These are phyloP conservation scores for Torrubiella hemipterigena DNA, from an alignment of 2,329 filamentous ascomycete genomes.

Conservation along the genomic window DNA sequence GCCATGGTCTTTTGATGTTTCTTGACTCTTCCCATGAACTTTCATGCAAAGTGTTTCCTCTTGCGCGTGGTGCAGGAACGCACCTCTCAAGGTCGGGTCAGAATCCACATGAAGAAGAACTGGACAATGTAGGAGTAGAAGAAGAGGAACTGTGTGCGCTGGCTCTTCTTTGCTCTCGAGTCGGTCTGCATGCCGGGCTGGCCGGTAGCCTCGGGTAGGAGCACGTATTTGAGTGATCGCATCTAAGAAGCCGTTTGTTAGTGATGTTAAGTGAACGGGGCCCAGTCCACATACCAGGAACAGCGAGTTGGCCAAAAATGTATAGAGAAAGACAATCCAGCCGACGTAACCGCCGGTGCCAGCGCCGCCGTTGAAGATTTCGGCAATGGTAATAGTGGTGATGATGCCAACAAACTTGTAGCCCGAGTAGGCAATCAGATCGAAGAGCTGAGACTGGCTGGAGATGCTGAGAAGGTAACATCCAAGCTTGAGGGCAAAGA, in stretches of 20 bases:
- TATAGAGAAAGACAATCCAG: constrained; percentile 84
- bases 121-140: constrained; percentile 92
- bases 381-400: constrained; percentile 67
- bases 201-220: constrained; percentile 70
- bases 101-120: constrained; percentile 83
- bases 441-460: constrained; percentile 85
- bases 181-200: constrained; percentile 58
- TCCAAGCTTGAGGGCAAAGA: constrained; percentile 79
- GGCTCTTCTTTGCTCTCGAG: constrained; percentile 73
- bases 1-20: too few species aligned
- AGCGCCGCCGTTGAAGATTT: constrained; percentile 64
- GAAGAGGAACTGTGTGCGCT: constrained; percentile 84
- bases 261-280: not conserved
- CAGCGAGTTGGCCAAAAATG: constrained; percentile 86
- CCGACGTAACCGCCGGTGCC: constrained; percentile 81
- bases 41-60: too few species aligned
- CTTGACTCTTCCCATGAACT: too few species aligned
- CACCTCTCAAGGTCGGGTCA: constrained; percentile 34
- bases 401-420: constrained; percentile 99
- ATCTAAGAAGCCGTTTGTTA: constrained; percentile 42
- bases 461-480: constrained; percentile 91
- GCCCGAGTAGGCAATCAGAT: constrained; percentile 89
- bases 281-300: constrained; percentile 64
- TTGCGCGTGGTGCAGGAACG: too few species aligned
- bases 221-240: constrained; percentile 87